phyloP scores from a whole-genome alignment of 164 flowering plant genomes.

The Akebia trifoliata region DNA sequence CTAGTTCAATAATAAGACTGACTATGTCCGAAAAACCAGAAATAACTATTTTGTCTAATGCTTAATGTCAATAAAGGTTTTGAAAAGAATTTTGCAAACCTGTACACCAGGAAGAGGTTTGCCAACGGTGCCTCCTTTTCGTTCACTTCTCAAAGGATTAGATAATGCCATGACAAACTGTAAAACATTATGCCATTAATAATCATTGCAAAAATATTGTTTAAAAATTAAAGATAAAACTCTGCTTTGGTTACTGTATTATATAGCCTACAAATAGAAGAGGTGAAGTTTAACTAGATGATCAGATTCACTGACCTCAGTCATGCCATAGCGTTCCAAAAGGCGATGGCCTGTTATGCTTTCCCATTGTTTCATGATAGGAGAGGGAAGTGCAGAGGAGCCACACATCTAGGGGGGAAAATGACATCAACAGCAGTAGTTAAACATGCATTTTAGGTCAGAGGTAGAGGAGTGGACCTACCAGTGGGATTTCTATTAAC shows the following conservation, averaged over 20 bases:
- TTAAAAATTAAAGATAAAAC: not conserved
- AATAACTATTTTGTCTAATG: not conserved
- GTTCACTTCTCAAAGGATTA: slow-evolving; percentile 69
- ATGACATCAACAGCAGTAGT: slow-evolving; percentile 1
- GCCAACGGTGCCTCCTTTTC: slow-evolving; percentile 96
- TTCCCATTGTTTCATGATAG: slow-evolving; percentile 97
- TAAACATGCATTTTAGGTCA: slow-evolving; percentile 2
- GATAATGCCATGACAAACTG: slow-evolving; percentile 99
- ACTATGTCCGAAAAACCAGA: slow-evolving; percentile 1
- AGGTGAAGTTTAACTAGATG: slow-evolving; percentile 8
- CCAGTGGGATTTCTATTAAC: not conserved
- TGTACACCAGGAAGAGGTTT: slow-evolving; percentile 92
- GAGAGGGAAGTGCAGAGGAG: slow-evolving; percentile 94
- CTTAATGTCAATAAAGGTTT: not conserved
- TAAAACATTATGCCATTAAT: slow-evolving; percentile 18
- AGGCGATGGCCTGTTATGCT: slow-evolving; percentile 86
- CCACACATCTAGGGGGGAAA: slow-evolving; percentile 80
- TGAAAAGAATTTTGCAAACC: slow-evolving; percentile 39
- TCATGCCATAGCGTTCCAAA: slow-evolving; percentile 98
- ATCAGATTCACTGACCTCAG: slow-evolving; percentile 55
- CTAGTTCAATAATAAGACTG: too few species aligned
- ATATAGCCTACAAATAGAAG: not conserved
- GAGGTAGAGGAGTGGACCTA: not conserved
- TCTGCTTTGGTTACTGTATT: not conserved
- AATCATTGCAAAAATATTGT: not conserved